These are phyloP conservation scores for Aspergillus egyptiacus DNA, from an alignment of 495 filamentous ascomycete genomes.

Conservation along the genomic window DNA sequence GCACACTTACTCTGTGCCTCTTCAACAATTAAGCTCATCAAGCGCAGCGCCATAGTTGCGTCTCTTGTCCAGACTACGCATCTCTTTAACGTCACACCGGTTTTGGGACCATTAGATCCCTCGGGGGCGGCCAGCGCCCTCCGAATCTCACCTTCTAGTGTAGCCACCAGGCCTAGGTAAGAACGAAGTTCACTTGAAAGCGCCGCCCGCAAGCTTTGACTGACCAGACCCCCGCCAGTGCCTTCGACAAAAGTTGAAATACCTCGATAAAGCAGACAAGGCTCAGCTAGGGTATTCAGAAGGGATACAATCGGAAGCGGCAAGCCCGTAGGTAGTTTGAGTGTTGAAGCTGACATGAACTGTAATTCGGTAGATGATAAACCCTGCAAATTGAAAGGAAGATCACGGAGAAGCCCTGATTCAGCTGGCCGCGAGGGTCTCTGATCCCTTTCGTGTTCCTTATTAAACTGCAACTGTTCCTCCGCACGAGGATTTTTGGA, in stretches of 20 bases:
- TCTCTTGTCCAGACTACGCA: conserved; percentile 97
- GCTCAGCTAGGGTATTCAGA: conserved; percentile 85
- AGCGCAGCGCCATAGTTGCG: conserved; percentile 88
- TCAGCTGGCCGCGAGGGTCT: conserved; percentile 41
- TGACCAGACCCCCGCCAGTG: conserved; percentile 65
- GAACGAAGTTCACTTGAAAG: conserved; percentile 78
- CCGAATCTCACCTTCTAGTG: conserved; percentile 88
- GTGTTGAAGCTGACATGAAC: conserved; percentile 57
- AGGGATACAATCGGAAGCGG: conserved; percentile 82
- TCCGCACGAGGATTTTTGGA: conserved; percentile 15
- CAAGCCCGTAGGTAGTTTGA: conserved; percentile 70
- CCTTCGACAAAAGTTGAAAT: conserved; percentile 76
- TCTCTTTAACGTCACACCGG: conserved; percentile 90
- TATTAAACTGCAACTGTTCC: conserved; percentile 16
- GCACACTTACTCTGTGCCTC: conserved; percentile 62
- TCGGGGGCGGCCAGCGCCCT: conserved; percentile 62
- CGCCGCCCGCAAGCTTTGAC: conserved; percentile 87
- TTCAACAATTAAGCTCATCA: conserved; percentile 92
- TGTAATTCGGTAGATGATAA: conserved; percentile 78
- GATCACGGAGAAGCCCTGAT: conserved; percentile 72
- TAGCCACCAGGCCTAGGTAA: conserved; percentile 89
- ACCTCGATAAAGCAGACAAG: conserved; percentile 79
- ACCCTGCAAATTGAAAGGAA: conserved; percentile 93
- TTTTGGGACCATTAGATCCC: conserved; percentile 67
- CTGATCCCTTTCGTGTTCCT: conserved; percentile 24